phyloP scores from a whole-genome alignment of 257 asterid species.

The Paraleonurus japonicus region DNA sequence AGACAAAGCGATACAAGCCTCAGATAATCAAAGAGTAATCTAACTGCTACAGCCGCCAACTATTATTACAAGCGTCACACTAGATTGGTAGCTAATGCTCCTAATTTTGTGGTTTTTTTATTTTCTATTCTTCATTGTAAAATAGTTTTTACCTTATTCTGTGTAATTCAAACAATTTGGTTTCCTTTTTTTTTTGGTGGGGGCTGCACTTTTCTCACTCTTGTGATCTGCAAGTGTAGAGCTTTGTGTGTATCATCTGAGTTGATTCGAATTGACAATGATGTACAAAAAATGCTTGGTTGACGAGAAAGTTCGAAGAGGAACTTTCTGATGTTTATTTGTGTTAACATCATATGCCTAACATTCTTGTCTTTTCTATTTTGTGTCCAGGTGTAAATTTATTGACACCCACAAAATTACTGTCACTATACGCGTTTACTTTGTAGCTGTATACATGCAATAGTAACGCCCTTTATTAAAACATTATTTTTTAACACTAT shows the following conservation, averaged over 20 bases:
- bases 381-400: too few species aligned
- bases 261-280: slow-evolving; percentile 19
- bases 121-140: slow-evolving; percentile 32
- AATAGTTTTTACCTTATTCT: slow-evolving; percentile 25
- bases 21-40: slow-evolving; percentile 31
- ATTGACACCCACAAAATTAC: too few species aligned
- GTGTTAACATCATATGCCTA: neutral
- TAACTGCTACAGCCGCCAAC: slow-evolving; percentile 45
- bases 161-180: slow-evolving; percentile 18
- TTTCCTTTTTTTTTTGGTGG: neutral
- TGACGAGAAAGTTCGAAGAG: slow-evolving; percentile 6
- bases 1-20: slow-evolving; percentile 27
- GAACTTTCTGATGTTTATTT: neutral
- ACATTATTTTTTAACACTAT: too few species aligned
- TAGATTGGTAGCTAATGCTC: neutral
- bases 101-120: slow-evolving; percentile 15
- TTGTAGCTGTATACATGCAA: too few species aligned
- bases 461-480: too few species aligned
- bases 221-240: slow-evolving; percentile 31
- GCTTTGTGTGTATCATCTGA: slow-evolving; percentile 26
- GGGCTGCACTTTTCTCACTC: neutral
- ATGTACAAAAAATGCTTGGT: slow-evolving; percentile 28
- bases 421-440: too few species aligned
- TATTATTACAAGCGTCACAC: slow-evolving; percentile 15
- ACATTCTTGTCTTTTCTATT: neutral